Percentiles rank a stretch among this genome's conserved stretches.
Conservation (phyloP, 164 flowering plant genomes). For the Annona cherimola region DNA sequence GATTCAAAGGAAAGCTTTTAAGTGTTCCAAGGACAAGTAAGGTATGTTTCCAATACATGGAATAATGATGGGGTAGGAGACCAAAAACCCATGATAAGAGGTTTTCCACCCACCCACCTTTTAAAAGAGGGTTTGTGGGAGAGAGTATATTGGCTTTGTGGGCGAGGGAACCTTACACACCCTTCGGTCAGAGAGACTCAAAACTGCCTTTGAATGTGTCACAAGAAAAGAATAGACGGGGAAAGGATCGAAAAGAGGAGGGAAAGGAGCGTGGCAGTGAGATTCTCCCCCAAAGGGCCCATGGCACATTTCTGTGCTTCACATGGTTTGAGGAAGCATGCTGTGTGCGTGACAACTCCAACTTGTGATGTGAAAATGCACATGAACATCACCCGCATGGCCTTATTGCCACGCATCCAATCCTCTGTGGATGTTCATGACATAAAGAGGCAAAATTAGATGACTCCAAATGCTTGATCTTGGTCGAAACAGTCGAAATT, state of each 20-base stretch:
- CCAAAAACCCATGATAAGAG: constrained; percentile 20
- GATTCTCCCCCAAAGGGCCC: constrained; percentile 19
- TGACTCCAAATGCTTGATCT: neutral
- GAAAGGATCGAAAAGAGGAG: neutral
- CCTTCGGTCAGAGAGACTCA: neutral
- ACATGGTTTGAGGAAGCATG: neutral
- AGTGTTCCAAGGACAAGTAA: constrained; percentile 21
- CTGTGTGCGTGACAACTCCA: neutral
- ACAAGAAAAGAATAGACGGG: neutral
- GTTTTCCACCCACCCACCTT: constrained; percentile 20
- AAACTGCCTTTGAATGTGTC: constrained; percentile 13
- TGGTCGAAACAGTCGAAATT: neutral
- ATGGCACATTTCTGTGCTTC: neutral
- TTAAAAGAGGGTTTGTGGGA: neutral
- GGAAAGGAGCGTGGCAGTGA: constrained; percentile 7
- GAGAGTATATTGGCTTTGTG: constrained; percentile 2
- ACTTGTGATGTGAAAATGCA: too few relatives aligned
- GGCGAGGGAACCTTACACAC: constrained; percentile 12
- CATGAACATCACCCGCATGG: too few relatives aligned
- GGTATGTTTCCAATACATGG: constrained; percentile 46
- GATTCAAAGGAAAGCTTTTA: constrained; percentile 20
- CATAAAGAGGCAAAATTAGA: neutral
- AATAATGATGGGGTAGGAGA: constrained; percentile 24
- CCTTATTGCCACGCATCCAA: too few relatives aligned
- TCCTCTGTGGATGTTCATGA: neutral